Evolutionary conservation across 306 rosid species (phyloP), one percentile per base, ranked within the genome.

Genomic region (Fagus sylvatica): DNA sequence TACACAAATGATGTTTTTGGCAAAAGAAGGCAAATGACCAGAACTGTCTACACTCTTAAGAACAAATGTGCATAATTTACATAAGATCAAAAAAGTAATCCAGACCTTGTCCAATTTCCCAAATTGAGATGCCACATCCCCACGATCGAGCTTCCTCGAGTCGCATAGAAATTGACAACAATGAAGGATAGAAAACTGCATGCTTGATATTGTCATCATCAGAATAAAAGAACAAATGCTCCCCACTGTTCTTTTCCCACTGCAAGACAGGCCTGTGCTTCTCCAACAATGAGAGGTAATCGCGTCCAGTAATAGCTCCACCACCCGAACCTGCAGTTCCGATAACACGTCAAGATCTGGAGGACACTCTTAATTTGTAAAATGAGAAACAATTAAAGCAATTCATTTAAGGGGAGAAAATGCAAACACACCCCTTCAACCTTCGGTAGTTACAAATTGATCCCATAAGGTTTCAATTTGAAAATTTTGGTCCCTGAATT

Each of bases 31-130:
- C 72, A 41, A 40, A 67, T 40, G 34, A 69, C 54, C 55, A 3
- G 56, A 30, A 11, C 2, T 6, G 28, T 57, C 30, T 53, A 43
- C 76, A 32, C 0, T 6, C 53, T 32, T 28, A 74, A 40, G 43
- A 28, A 5, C 40, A 64, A 56, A 15, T 12, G 71, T 43, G 22
- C 76, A 19, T 40, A 60, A 70, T 65, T 83, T 77, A 89, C 53
- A 96, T 78, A 77, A 93, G 94, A 77, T 90, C 98, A 53, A 84
- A 87, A 72, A 96, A 96, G 80, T 88, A 92, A 88, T 96, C 98
- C 84, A 96, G 87, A 84, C 99, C 99, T 89, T 96, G 99, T 54
- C 98, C 98, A 19, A 96, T 93, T 90, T 96, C 99, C 99, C 99
- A 93, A 67, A 96, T 84, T 3, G 98, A 90, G 86, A 93, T 90